Evolutionary conservation across 352 stramenopile species (phyloP).

Genomic region (Globisporangium perplexum): DNA sequence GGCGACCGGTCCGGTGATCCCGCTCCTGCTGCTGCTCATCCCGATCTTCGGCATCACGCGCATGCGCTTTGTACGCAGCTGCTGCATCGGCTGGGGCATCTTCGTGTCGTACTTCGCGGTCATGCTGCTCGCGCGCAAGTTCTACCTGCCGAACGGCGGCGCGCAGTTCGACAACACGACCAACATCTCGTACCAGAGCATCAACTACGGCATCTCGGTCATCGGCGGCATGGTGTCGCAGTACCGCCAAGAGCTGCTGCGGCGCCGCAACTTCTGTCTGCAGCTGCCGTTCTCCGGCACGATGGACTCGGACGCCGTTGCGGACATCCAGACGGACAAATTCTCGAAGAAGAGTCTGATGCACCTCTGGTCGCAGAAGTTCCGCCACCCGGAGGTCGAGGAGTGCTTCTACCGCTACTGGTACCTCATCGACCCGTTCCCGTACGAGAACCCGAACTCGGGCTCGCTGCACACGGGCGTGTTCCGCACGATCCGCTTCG

Average conservation of each 20-base stretch:
- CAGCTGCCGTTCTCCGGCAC: conserved; percentile 69
- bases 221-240: conserved; percentile 83
- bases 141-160: conserved; percentile 22
- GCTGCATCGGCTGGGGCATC: conserved; percentile 61
- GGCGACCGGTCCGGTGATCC: conserved; percentile 56
- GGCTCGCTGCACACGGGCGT: conserved; percentile 65
- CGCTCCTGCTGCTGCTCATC: conserved; percentile 76
- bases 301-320: conserved; percentile 53
- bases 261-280: conserved; percentile 71
- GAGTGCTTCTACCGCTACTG: conserved; percentile 80
- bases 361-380: conserved; percentile 61
- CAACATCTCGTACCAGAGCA: conserved; percentile 75
- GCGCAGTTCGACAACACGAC: conserved; percentile 56
- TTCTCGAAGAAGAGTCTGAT: conserved; percentile 68
- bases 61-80: conserved; percentile 76
- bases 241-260: conserved; percentile 73
- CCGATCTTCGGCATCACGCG: conserved; percentile 81
- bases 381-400: conserved; percentile 66
- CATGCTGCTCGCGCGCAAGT: conserved; percentile 41
- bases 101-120: conserved; percentile 64
- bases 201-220: conserved; percentile 77
- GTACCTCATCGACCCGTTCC: conserved; percentile 84
- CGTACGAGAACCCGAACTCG: conserved; percentile 79
- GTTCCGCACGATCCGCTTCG: conserved; percentile 71
- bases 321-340: conserved; percentile 61